A percentile compares a stretch with the other conserved stretches of the same genome.
Evolutionary conservation across 2,329 filamentous ascomycete genomes (phyloP).

Genomic region (Beauveria sp.): DNA sequence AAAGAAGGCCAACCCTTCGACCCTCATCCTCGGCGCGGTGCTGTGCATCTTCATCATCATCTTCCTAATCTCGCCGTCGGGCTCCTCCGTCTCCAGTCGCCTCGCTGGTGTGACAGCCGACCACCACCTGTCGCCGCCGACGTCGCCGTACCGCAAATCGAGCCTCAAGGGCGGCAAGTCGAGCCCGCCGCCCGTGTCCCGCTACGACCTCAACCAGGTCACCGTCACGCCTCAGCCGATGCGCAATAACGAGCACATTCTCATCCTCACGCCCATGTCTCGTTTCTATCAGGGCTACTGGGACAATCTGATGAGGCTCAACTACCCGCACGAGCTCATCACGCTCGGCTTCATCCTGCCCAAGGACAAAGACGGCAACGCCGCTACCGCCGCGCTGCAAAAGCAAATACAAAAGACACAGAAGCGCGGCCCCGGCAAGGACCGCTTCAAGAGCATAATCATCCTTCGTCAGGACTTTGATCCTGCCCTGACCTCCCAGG

Average conservation of each 20-base stretch:
- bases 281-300: constrained; percentile 93
- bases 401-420: constrained; percentile 81
- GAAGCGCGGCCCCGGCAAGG: constrained; percentile 62
- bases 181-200: constrained; percentile 72
- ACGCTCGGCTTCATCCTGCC: constrained; percentile 94
- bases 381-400: constrained; percentile 75
- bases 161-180: constrained; percentile 24
- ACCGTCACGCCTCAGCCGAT: constrained; percentile 72
- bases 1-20: constrained; percentile 73
- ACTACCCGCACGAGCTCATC: constrained; percentile 90
- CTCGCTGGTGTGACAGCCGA: constrained; percentile 38
- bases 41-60: constrained; percentile 66
- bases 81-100: constrained; percentile 36
- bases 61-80: constrained; percentile 51
- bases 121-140: constrained; percentile 37
- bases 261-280: constrained; percentile 88
- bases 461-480: constrained; percentile 96
- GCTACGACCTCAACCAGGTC: constrained; percentile 92
- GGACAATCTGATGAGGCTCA: constrained; percentile 79
- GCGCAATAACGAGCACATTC: constrained; percentile 72
- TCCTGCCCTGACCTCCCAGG: constrained; percentile 68
- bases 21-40: constrained; percentile 61
- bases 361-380: constrained; percentile 85
- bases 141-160: constrained; percentile 36
- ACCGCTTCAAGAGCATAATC: constrained; percentile 85